Percentiles rank a stretch among this genome's conserved stretches.
phyloP scores from a whole-genome alignment of 2,329 filamentous ascomycete genomes.

The Alternaria sp. region DNA sequence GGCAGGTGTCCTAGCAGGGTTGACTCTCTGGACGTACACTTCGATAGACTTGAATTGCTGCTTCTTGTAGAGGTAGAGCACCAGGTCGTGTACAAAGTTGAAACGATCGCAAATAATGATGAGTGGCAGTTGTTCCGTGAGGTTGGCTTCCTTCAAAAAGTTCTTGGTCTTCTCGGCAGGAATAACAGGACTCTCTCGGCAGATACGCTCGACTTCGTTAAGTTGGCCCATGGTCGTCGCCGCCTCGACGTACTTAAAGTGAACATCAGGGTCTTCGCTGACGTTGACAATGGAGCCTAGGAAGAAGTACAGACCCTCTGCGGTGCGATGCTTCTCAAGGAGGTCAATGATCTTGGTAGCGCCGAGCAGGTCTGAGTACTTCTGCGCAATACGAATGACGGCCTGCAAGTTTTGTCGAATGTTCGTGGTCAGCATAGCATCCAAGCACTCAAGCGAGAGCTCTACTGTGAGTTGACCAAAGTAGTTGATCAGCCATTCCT shows the following conservation, averaged over 20 bases:
- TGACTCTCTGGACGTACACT: slow-evolving; percentile 96
- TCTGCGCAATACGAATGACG: slow-evolving; percentile 94
- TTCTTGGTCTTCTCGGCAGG: slow-evolving; percentile 98
- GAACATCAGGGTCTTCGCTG: slow-evolving; percentile 91
- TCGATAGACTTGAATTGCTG: slow-evolving; percentile 99
- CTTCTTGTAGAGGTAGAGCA: slow-evolving; percentile 97
- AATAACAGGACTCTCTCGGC: slow-evolving; percentile 77
- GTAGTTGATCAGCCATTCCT: slow-evolving; percentile 90
- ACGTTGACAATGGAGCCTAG: slow-evolving; percentile 97
- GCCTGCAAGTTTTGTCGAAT: slow-evolving; percentile 96
- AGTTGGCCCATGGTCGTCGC: slow-evolving; percentile 93
- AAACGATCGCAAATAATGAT: slow-evolving; percentile 99
- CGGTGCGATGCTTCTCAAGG: slow-evolving; percentile 96
- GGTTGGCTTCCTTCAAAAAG: slow-evolving; percentile 94
- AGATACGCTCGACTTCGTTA: slow-evolving; percentile 96
- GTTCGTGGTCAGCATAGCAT: slow-evolving; percentile 95
- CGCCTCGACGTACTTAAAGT: slow-evolving; percentile 99
- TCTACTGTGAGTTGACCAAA: slow-evolving; percentile 96
- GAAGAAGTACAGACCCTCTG: slow-evolving; percentile 97
- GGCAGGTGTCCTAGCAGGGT: slow-evolving; percentile 87
- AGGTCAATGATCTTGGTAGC: slow-evolving; percentile 88
- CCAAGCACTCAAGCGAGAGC: slow-evolving; percentile 90
- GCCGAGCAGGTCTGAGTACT: slow-evolving; percentile 95
- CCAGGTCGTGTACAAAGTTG: slow-evolving; percentile 97
- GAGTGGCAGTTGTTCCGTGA: slow-evolving; percentile 90